phyloP scores from a whole-genome alignment of 257 asterid species.

The Primulina huaijiensis region DNA sequence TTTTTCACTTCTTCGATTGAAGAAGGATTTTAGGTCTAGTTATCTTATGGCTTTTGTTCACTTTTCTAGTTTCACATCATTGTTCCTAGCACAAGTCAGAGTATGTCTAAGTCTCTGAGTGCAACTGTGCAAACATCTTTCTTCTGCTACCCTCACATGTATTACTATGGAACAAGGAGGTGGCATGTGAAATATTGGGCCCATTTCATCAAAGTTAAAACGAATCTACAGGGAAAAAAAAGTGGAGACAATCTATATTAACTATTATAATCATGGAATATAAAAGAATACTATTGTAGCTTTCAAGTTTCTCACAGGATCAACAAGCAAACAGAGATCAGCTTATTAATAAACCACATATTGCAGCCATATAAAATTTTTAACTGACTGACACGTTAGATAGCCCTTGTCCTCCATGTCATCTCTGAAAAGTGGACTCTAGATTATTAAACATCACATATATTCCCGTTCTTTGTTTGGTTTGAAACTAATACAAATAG shows the following conservation, averaged over 20 bases:
- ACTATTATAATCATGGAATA: slow-evolving; percentile 1
- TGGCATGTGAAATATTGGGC: slow-evolving; percentile 76
- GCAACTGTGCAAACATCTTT: no score
- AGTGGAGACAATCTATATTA: slow-evolving; percentile 24
- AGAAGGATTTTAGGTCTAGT: background rate
- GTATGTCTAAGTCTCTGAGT: no score
- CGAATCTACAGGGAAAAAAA: slow-evolving; percentile 51
- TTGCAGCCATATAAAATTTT: background rate
- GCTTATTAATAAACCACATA: background rate
- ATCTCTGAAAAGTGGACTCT: background rate
- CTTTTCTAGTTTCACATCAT: background rate
- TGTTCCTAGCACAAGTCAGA: background rate
- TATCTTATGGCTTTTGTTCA: background rate
- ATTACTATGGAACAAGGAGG: slow-evolving; percentile 87
- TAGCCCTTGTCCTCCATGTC: background rate
- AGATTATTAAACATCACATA: background rate
- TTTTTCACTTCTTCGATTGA: no score
- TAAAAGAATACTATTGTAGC: slow-evolving; percentile 6
- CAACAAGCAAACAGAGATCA: background rate
- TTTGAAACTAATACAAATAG: background rate
- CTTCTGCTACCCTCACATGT: slow-evolving; percentile 26
- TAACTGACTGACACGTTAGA: background rate
- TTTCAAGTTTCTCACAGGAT: slow-evolving; percentile 6
- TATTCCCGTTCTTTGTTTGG: background rate
- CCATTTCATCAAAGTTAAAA: slow-evolving; percentile 63